A percentile compares a stretch with the other conserved stretches of the same genome.
These are phyloP conservation scores for Danielozyma ontarioensis DNA, from an alignment of 805 yeast genomes.

Conservation along the genomic window DNA sequence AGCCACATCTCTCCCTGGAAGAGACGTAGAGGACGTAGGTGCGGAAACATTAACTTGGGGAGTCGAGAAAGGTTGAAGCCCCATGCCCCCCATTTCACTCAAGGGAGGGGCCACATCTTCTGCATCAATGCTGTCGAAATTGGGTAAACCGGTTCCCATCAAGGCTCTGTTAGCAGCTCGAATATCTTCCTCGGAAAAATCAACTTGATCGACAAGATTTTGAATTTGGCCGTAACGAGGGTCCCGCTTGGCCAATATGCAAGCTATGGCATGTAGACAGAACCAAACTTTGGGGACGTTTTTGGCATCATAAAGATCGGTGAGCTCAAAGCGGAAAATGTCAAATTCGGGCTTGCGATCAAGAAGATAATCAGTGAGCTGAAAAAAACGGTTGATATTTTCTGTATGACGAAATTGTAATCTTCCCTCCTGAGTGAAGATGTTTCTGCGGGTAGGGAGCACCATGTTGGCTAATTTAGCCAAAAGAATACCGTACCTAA, in stretches of 20 bases:
- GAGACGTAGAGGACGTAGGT: too few species aligned
- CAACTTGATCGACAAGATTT: slow-evolving; percentile 55
- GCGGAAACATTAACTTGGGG: too few species aligned
- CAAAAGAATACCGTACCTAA: slow-evolving; percentile 80
- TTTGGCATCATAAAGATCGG: slow-evolving; percentile 88
- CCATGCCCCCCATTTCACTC: too few species aligned
- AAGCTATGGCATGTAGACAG: slow-evolving; percentile 85
- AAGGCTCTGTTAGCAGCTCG: slow-evolving; percentile 63
- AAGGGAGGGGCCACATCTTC: too few species aligned
- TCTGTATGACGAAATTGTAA: slow-evolving; percentile 89
- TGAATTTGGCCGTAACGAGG: slow-evolving; percentile 53
- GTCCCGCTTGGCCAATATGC: slow-evolving; percentile 56
- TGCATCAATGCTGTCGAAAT: slow-evolving; percentile 53
- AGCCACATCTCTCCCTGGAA: background rate
- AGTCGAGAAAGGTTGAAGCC: too few species aligned
- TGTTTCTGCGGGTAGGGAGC: slow-evolving; percentile 56
- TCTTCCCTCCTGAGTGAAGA: slow-evolving; percentile 48
- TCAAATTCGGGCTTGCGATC: slow-evolving; percentile 88
- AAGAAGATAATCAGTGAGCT: slow-evolving; percentile 59
- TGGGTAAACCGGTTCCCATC: slow-evolving; percentile 67
- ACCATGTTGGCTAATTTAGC: slow-evolving; percentile 74
- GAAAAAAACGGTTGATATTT: slow-evolving; percentile 80
- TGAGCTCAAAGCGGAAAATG: slow-evolving; percentile 82
- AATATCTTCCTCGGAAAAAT: slow-evolving; percentile 66
- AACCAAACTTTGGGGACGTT: slow-evolving; percentile 91